Percentiles rank a stretch among this genome's conserved stretches.
Conservation (phyloP, 164 flowering plant species). For the Stephania yunnanensis region DNA sequence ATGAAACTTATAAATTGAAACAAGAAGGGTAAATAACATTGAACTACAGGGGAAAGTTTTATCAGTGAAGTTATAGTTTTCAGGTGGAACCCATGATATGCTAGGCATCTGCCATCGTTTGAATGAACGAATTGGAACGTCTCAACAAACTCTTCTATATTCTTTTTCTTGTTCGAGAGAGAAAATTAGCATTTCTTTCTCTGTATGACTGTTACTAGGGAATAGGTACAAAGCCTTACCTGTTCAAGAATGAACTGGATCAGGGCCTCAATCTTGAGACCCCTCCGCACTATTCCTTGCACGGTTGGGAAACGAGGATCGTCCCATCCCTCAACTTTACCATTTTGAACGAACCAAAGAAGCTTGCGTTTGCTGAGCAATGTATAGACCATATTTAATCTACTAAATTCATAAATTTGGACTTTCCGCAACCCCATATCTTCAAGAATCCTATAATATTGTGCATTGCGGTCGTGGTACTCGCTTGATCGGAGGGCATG, state of each 20-base stretch:
- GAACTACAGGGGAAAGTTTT: neutral
- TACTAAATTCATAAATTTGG: constrained; percentile 80
- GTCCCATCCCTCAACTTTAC: constrained; percentile 97
- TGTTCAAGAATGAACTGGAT: constrained; percentile 89
- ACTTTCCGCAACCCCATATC: constrained; percentile 81
- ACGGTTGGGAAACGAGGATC: constrained; percentile 97
- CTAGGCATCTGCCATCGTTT: neutral
- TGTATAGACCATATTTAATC: constrained; percentile 91
- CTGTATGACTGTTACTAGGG: neutral
- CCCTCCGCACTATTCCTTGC: constrained; percentile 93
- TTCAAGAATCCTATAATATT: constrained; percentile 70
- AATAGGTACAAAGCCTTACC: constrained; percentile 27
- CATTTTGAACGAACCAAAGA: constrained; percentile 91
- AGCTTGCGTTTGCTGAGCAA: constrained; percentile 96
- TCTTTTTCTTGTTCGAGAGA: neutral
- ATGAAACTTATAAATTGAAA: neutral
- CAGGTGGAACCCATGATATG: neutral
- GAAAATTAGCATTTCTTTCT: neutral
- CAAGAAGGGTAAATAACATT: neutral
- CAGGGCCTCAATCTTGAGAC: constrained; percentile 81
- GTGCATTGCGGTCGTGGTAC: constrained; percentile 94
- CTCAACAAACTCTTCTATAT: neutral
- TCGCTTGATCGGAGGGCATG: constrained; percentile 96
- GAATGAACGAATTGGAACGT: neutral
- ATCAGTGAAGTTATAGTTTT: neutral